Evolutionary conservation across 2,329 filamentous ascomycete species (phyloP).

Genomic region (Fusarium pseudograminearum): DNA sequence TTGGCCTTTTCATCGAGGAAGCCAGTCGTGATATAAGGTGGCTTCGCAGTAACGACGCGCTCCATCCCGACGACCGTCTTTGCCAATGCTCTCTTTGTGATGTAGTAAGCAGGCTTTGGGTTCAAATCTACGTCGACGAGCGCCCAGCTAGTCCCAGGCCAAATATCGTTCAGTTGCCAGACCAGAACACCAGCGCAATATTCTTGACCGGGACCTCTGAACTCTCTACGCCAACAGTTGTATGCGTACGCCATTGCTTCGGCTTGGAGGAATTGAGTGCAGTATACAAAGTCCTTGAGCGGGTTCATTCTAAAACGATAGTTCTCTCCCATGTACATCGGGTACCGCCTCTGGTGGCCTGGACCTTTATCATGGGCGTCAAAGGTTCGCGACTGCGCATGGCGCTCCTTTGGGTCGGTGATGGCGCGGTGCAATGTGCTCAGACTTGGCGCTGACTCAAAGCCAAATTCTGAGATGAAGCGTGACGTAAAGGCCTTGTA

Average conservation of each 20-base stretch:
- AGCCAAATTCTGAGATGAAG: neutral
- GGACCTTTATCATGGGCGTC: conserved; percentile 9
- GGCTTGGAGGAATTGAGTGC: neutral
- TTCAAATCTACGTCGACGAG: neutral
- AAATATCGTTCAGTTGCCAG: conserved; percentile 22
- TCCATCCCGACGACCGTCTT: conserved; percentile 4
- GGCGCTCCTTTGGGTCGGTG: fast-evolving
- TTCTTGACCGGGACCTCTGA: neutral
- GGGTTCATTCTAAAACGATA: conserved; percentile 14
- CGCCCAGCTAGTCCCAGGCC: conserved; percentile 16
- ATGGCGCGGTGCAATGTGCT: neutral
- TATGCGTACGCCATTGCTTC: conserved; percentile 12
- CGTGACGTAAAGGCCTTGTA: conserved; percentile 13
- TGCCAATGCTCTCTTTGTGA: neutral
- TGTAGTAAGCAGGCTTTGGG: conserved; percentile 9
- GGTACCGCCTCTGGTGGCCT: conserved; percentile 9
- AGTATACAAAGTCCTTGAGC: neutral
- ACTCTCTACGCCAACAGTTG: conserved; percentile 17
- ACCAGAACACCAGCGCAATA: conserved; percentile 10
- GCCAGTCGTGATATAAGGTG: conserved; percentile 11
- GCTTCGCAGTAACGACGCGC: neutral
- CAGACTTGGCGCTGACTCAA: conserved; percentile 1
- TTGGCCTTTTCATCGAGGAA: conserved; percentile 2
- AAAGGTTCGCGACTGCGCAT: conserved; percentile 1
- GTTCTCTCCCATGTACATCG: conserved; percentile 20